Conservation (phyloP, 2,329 filamentous ascomycete genomes). For the Bipolaris bicolor region DNA sequence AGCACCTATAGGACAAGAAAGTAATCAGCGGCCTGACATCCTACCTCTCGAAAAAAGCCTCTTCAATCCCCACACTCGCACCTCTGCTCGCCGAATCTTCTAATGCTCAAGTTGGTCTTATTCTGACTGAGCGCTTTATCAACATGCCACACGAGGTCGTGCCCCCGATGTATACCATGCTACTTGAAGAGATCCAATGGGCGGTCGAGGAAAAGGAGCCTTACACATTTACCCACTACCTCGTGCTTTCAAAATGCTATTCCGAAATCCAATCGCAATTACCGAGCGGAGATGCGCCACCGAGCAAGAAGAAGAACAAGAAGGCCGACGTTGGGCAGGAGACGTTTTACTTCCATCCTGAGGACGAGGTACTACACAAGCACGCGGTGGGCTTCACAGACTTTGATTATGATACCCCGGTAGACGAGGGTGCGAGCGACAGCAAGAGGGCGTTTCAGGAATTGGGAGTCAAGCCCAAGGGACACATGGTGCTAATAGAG, state of each 20-base stretch:
- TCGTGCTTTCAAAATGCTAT: constrained; percentile 92
- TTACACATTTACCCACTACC: constrained; percentile 90
- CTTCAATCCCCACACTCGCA: constrained; percentile 59
- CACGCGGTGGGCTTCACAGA: constrained; percentile 72
- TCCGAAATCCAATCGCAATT: constrained; percentile 82
- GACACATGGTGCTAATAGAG: constrained; percentile 87
- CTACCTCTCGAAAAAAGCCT: constrained; percentile 67
- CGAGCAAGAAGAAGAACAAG: constrained; percentile 53
- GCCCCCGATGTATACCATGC: constrained; percentile 93
- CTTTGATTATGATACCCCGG: constrained; percentile 79
- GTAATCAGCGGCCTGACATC: constrained; percentile 71
- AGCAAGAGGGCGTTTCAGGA: constrained; percentile 96
- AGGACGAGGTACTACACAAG: constrained; percentile 87
- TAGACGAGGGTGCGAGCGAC: constrained; percentile 80
- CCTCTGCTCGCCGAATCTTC: constrained; percentile 47
- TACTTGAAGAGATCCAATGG: constrained; percentile 86
- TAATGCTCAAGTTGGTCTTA: constrained; percentile 71
- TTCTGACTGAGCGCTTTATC: constrained; percentile 91
- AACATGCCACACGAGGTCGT: constrained; percentile 95
- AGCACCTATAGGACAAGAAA: constrained; percentile 63
- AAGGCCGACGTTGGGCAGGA: constrained; percentile 51
- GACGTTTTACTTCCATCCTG: constrained; percentile 90
- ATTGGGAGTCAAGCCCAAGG: constrained; percentile 81
- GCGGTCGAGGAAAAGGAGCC: constrained; percentile 90
- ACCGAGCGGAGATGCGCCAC: constrained; percentile 56